These are phyloP conservation scores for Aspergillus neotritici DNA, from an alignment of 2,329 filamentous ascomycete species.

Conservation along the genomic window DNA sequence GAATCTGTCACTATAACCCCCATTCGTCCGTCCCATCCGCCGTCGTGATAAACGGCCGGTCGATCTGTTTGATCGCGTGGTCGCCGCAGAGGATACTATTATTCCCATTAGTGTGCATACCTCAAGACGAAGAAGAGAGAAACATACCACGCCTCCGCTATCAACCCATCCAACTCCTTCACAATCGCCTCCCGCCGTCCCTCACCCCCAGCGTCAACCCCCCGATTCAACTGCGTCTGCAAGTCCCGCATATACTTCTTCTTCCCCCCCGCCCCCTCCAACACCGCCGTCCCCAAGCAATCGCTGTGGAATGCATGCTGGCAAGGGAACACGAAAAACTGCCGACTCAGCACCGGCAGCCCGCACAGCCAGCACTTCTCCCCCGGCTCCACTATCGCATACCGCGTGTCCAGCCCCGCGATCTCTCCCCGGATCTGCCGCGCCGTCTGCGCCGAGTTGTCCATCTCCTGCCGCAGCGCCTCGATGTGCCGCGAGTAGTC, in stretches of 20 bases:
- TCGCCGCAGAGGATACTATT: constrained; percentile 86
- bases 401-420: constrained; percentile 74
- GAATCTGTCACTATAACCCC: too few species aligned
- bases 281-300: constrained; percentile 78
- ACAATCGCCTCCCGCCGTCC: constrained; percentile 74
- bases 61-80: constrained; percentile 86
- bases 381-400: constrained; percentile 93
- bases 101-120: constrained; percentile 1
- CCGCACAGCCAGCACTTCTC: constrained; percentile 89
- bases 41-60: constrained; percentile 78
- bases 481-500: constrained; percentile 92
- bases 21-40: constrained; percentile 75
- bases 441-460: constrained; percentile 82
- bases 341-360: constrained; percentile 76
- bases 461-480: constrained; percentile 84
- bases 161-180: constrained; percentile 81
- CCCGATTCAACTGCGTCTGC: constrained; percentile 75
- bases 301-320: constrained; percentile 98
- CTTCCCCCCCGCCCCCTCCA: constrained; percentile 74
- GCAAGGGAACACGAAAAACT: constrained; percentile 98
- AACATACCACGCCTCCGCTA: constrained; percentile 79
- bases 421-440: constrained; percentile 89
- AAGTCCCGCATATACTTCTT: constrained; percentile 77
- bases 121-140: constrained; percentile 17
- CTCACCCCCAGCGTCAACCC: constrained; percentile 61